Percentiles rank a stretch among this genome's conserved stretches.
These are phyloP conservation scores for Epichloe uncinata DNA, from an alignment of 2,329 filamentous ascomycete species.

Conservation along the genomic window DNA sequence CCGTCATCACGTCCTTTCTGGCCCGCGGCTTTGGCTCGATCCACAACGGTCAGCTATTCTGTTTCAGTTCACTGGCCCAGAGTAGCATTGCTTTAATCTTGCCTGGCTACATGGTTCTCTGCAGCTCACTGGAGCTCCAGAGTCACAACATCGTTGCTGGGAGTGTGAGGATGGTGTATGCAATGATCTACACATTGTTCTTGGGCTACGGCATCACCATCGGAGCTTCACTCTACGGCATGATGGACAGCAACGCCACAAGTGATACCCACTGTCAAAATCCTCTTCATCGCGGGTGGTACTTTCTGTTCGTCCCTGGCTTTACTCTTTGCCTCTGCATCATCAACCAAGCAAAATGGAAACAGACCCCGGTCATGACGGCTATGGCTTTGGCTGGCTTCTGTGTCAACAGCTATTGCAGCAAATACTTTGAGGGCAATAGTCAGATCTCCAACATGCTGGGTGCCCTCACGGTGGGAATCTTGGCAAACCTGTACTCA, in stretches of 20 bases:
- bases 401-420: constrained; percentile 60
- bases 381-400: constrained; percentile 62
- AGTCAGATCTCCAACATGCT: constrained; percentile 66
- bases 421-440: constrained; percentile 52
- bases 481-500: constrained; percentile 68
- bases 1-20: constrained; percentile 54
- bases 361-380: constrained; percentile 64
- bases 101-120: constrained; percentile 41
- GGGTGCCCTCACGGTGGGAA: constrained; percentile 61
- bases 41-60: constrained; percentile 43
- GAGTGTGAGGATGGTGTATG: constrained; percentile 62
- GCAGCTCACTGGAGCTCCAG: constrained; percentile 49
- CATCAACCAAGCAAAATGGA: constrained; percentile 72
- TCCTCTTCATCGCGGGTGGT: constrained; percentile 31
- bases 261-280: constrained; percentile 27
- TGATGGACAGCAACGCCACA: constrained; percentile 43
- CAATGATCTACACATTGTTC: constrained; percentile 62
- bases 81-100: constrained; percentile 65
- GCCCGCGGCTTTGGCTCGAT: constrained; percentile 59
- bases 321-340: constrained; percentile 66
- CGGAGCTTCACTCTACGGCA: constrained; percentile 51
- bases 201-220: constrained; percentile 63
- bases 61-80: constrained; percentile 59
- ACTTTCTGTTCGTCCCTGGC: constrained; percentile 59
- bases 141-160: constrained; percentile 58